Percentiles rank a stretch among this genome's conserved stretches.
These are phyloP conservation scores for Thecaphora thlaspeos DNA, from an alignment of 1,284 basidiomycete genomes.

Conservation along the genomic window DNA sequence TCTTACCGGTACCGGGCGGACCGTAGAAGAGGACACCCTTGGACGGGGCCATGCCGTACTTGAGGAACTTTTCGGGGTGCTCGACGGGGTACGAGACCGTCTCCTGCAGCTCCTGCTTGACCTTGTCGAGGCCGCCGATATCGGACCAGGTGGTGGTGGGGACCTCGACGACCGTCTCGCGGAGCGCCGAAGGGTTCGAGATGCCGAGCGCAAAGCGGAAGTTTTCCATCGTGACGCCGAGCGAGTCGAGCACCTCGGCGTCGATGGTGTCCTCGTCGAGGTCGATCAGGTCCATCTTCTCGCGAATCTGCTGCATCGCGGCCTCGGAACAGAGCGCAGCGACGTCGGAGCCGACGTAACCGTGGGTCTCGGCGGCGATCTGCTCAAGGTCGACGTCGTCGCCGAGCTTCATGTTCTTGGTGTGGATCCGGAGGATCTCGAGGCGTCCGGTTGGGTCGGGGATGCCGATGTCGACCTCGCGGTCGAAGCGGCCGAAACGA, in stretches of 20 bases:
- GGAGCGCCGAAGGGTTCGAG: constrained; percentile 92
- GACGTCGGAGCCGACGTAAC: constrained; percentile 97
- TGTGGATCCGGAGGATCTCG: constrained; percentile 97
- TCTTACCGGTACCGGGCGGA: constrained; percentile 95
- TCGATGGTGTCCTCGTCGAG: constrained; percentile 80
- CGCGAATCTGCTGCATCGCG: constrained; percentile 97
- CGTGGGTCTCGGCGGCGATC: constrained; percentile 98
- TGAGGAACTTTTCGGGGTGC: constrained; percentile 99
- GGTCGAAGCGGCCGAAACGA: constrained; percentile 97
- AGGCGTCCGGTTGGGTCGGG: constrained; percentile 97
- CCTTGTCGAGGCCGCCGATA: constrained; percentile 97
- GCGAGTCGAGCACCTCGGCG: constrained; percentile 90
- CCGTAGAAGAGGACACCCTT: constrained; percentile 98
- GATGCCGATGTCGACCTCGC: constrained; percentile 98
- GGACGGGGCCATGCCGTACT: constrained; percentile 98
- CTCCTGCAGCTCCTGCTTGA: constrained; percentile 98
- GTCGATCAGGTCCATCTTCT: constrained; percentile 96
- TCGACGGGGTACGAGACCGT: constrained; percentile 99
- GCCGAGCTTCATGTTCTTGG: constrained; percentile 99
- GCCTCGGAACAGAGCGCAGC: constrained; percentile 95
- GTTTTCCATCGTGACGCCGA: constrained; percentile 97
- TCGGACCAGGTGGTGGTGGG: constrained; percentile 98
- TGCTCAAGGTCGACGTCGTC: constrained; percentile 95
- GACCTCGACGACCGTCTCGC: constrained; percentile 94
- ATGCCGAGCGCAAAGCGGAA: constrained; percentile 93